Evolutionary conservation across 2,329 filamentous ascomycete genomes (phyloP).

Genomic region (Dendrostoma leiphaemia): DNA sequence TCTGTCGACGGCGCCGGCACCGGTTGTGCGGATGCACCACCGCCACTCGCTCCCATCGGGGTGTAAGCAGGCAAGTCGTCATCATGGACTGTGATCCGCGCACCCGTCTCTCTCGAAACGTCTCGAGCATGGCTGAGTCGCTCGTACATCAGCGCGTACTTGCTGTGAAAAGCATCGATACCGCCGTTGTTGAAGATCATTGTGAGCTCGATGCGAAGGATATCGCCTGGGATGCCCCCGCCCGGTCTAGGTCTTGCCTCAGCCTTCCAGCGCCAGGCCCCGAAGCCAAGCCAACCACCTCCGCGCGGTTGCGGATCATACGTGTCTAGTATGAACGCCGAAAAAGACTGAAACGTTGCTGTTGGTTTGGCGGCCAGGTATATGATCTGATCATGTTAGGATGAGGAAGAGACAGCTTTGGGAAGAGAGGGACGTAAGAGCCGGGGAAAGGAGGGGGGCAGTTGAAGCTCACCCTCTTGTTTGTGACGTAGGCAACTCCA

Average conservation of each 20-base stretch:
- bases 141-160: conserved; percentile 82
- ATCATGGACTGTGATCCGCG: conserved; percentile 55
- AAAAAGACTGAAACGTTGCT: conserved; percentile 78
- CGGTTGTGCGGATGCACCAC: conserved; percentile 23
- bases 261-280: conserved; percentile 85
- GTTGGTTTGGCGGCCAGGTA: conserved; percentile 77
- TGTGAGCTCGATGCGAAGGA: conserved; percentile 74
- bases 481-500: conserved; percentile 78
- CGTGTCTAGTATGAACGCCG: conserved; percentile 81
- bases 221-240: conserved; percentile 74
- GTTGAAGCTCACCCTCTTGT: conserved; percentile 71
- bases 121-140: conserved; percentile 78
- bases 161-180: conserved; percentile 84
- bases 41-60: conserved; percentile 25
- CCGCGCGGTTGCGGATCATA: conserved; percentile 83
- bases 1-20: conserved; percentile 23
- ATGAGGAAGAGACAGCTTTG: conserved; percentile 22
- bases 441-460: neutral
- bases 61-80: conserved; percentile 87
- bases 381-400: conserved; percentile 60
- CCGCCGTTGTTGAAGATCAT: conserved; percentile 93
- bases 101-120: conserved; percentile 66
- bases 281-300: conserved; percentile 68
- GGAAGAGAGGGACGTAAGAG: neutral
- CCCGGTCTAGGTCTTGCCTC: conserved; percentile 76